Percentiles rank a stretch among this genome's conserved stretches.
Evolutionary conservation across 83 land plant species (phyloP).

Genomic region (Diphasiastrum complanatum): DNA sequence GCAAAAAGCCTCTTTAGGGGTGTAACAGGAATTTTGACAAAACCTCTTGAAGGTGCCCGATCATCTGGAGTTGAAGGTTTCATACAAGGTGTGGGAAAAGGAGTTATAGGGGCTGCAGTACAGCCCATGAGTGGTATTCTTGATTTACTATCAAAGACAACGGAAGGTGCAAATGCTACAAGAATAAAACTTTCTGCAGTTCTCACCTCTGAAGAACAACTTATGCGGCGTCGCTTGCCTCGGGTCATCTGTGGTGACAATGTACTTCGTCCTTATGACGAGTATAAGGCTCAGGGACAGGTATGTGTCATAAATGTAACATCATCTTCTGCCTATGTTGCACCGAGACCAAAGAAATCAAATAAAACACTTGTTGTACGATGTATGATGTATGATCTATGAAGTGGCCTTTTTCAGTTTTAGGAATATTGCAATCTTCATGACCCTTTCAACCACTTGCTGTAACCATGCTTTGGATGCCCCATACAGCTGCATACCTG

Average conservation of each 20-base stretch:
- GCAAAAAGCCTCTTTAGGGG: slow-evolving; percentile 95
- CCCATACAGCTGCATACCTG: no score
- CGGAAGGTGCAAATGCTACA: slow-evolving; percentile 98
- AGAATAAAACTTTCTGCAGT: slow-evolving; percentile 88
- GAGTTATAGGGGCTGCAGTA: slow-evolving; percentile 90
- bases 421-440: no score
- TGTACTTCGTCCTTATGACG: slow-evolving; percentile 86
- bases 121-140: slow-evolving; percentile 97
- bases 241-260: slow-evolving; percentile 93
- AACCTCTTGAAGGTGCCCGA: slow-evolving; percentile 98
- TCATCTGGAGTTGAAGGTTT: slow-evolving; percentile 97
- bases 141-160: slow-evolving; percentile 94
- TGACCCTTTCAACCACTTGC: no score
- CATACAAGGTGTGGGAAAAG: slow-evolving; percentile 98
- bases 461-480: no score
- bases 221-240: slow-evolving; percentile 80
- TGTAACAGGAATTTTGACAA: slow-evolving; percentile 94
- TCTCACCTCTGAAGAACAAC: slow-evolving; percentile 82
- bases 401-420: no score
- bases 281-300: slow-evolving; percentile 92
- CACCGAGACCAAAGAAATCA: background rate
- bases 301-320: slow-evolving; percentile 42
- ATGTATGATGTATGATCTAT: no score
- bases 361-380: background rate
- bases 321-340: background rate